A percentile compares a stretch with the other conserved stretches of the same genome.
phyloP scores from a whole-genome alignment of 805 yeast species.

The Millerozyma miso region DNA sequence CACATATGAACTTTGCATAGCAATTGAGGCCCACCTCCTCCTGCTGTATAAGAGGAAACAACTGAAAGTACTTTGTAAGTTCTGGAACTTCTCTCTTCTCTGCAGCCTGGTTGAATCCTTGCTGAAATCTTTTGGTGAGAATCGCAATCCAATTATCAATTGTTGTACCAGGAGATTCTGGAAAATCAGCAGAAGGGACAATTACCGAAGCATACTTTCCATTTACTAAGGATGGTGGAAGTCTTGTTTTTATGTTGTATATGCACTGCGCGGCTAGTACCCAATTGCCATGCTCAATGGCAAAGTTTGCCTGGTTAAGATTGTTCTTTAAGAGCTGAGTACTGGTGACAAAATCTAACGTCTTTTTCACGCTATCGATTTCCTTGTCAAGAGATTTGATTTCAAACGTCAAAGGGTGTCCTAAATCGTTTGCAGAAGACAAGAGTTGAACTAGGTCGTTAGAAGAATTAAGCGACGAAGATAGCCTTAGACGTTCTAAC shows the following conservation, averaged over 20 bases:
- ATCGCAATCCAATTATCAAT: constrained; percentile 56
- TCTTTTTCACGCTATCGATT: constrained; percentile 55
- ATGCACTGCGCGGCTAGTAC: constrained; percentile 73
- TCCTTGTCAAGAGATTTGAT: constrained; percentile 71
- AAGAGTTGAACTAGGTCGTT: constrained; percentile 52
- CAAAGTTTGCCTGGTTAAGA: constrained; percentile 60
- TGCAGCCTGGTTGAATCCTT: constrained; percentile 71
- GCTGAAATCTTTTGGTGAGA: constrained; percentile 52
- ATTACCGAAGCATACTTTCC: constrained; percentile 75
- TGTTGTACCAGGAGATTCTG: constrained; percentile 65
- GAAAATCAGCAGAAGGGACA: constrained; percentile 83
- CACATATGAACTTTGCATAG: constrained; percentile 83
- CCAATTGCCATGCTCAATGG: constrained; percentile 70
- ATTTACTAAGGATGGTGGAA: constrained; percentile 50
- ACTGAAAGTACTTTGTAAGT: constrained; percentile 73
- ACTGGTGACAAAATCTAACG: constrained; percentile 60
- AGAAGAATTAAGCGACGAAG: constrained; percentile 55
- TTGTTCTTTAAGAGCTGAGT: constrained; percentile 64
- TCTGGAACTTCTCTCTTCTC: constrained; percentile 57
- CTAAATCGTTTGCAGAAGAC: constrained; percentile 58
- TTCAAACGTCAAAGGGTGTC: constrained; percentile 62
- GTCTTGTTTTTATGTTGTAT: constrained; percentile 26
- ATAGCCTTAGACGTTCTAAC: constrained; percentile 57
- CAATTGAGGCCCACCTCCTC: constrained; percentile 67
- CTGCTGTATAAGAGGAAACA: constrained; percentile 82